A percentile compares a stretch with the other conserved stretches of the same genome.
Evolutionary conservation across 179 eudicot species (phyloP).

Genomic region (Spergularia azorica): DNA sequence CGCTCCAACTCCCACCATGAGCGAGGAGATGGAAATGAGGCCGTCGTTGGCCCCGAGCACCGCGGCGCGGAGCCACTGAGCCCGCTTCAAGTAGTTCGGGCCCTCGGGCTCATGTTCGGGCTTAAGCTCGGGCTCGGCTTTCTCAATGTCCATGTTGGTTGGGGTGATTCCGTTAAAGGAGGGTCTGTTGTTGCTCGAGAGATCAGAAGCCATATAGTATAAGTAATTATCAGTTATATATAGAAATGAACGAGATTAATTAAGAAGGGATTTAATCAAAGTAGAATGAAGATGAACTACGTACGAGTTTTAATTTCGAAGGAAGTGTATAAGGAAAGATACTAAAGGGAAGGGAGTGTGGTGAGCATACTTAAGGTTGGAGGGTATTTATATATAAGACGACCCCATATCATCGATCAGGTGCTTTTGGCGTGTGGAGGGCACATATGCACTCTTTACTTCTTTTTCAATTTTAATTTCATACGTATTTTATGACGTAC

Average conservation of each 20-base stretch:
- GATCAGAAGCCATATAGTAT: conserved; percentile 15
- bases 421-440: conserved; percentile 29
- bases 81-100: conserved; percentile 32
- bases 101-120: conserved; percentile 4
- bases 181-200: conserved; percentile 5
- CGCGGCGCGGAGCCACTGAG: conserved; percentile 71
- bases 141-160: conserved; percentile 8
- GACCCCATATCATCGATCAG: not conserved
- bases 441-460: conserved; percentile 14
- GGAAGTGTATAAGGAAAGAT: not conserved
- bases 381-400: conserved; percentile 29
- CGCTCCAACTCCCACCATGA: conserved; percentile 69
- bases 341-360: conserved; percentile 27
- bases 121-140: not conserved
- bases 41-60: conserved; percentile 76
- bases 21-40: conserved; percentile 55
- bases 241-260: no score
- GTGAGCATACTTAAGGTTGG: conserved; percentile 28
- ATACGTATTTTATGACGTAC: not conserved
- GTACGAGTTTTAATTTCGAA: no score
- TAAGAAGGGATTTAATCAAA: not conserved
- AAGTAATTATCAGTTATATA: not conserved
- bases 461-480: not conserved
- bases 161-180: conserved; percentile 25
- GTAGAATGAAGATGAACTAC: not conserved